Evolutionary conservation across 495 filamentous ascomycete genomes (phyloP).

Genomic region (Neurospora terricola): DNA sequence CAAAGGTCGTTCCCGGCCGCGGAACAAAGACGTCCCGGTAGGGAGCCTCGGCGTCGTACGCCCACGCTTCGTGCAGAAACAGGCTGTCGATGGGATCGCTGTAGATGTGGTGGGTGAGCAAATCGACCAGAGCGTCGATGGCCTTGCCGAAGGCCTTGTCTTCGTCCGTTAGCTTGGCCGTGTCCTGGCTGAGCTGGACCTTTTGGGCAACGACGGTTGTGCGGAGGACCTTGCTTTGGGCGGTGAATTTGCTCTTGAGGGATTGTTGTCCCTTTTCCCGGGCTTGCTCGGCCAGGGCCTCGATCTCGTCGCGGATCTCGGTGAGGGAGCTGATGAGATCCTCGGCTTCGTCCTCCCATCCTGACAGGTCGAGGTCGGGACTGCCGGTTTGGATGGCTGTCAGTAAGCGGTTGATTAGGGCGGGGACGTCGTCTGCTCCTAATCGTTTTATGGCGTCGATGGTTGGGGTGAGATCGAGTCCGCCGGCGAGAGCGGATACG

Average conservation of each 20-base stretch:
- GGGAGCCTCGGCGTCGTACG: constrained; percentile 73
- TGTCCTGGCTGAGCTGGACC: constrained; percentile 75
- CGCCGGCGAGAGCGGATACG: constrained; percentile 24
- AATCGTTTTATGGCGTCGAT: constrained; percentile 32
- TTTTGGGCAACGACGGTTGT: constrained; percentile 83
- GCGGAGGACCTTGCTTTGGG: constrained; percentile 59
- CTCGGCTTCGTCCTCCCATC: constrained; percentile 23
- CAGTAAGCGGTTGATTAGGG: constrained; percentile 23
- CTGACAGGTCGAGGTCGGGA: constrained; percentile 22
- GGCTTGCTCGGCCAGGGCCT: constrained; percentile 28
- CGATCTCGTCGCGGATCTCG: constrained; percentile 28
- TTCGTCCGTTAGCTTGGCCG: constrained; percentile 59
- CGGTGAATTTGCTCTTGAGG: constrained; percentile 67
- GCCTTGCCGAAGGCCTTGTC: constrained; percentile 69
- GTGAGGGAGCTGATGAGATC: constrained; percentile 26
- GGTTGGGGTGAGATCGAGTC: constrained; percentile 20
- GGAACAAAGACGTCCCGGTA: constrained; percentile 77
- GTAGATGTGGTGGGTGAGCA: constrained; percentile 47
- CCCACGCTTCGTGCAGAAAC: constrained; percentile 69
- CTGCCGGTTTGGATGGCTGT: constrained; percentile 28
- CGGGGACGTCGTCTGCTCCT: constrained; percentile 28
- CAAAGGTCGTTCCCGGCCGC: constrained; percentile 64
- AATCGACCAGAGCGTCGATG: constrained; percentile 51
- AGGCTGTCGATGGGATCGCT: constrained; percentile 49
- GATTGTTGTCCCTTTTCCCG: constrained; percentile 31